Evolutionary conservation across 1,139 yeast genomes (phyloP), one percentile per base, ranked within the genome.

Genomic region (Trichomonascaceae sp.): DNA sequence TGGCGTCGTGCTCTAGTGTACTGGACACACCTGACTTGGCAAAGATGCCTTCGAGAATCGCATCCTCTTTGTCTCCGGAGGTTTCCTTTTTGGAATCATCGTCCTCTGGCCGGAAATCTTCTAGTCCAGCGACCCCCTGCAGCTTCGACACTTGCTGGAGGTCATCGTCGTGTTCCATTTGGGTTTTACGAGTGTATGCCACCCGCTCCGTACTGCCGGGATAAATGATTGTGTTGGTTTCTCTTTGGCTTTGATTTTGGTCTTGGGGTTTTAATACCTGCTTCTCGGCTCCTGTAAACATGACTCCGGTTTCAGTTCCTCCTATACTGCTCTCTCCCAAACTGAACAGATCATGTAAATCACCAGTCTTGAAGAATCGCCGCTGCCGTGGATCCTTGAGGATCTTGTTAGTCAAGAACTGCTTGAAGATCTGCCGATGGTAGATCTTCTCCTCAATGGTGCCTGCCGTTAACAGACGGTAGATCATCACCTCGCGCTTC

Each of bases 381-480:
- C 89, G 69, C 51, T 92, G 98, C 44, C 87, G 87, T 1, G 98
- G 98, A 51, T 89, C 98, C 45, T 85, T 87, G 49, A 92, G 63
- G 43, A 89, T 87, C 57, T 89, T 92, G 57, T 92, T 92, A 0
- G 96, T 82, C 42, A 89, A 59, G 47, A 89, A 80, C 39, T 93
- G 96, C 54, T 89, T 89, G 68, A 89, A 92, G 28, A 89, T 89
- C 56, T 89, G 98, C 20, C 98, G 69, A 49, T 92, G 98, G 49
- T 89, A 89, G 3, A 92, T 89, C 55, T 89, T 89, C 51, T 89
- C 98, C 51, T 89, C 99, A 32, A 89, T 92, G 0, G 96, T 74
- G 0, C 97, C 97, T 0, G 96, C 85, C 23, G 89, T 81, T 85
- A 89, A 84, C 29, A 89, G 60, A 37, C 98, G 62, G 48, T 87